Conservation (phyloP, 139 green algal species). For the Tetraselmis chui region DNA sequence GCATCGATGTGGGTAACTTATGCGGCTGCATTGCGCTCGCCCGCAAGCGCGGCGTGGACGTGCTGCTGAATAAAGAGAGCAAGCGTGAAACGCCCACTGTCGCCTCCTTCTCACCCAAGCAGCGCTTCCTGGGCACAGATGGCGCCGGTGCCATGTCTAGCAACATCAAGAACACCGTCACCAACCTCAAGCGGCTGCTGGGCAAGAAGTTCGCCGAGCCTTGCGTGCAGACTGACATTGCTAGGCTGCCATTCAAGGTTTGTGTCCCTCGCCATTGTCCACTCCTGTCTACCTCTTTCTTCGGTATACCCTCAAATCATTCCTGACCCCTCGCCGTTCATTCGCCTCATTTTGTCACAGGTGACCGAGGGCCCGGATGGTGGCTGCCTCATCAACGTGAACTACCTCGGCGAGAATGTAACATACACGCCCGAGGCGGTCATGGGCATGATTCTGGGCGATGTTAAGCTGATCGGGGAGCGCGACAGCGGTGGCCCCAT, state of each 20-base stretch:
- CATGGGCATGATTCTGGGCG: conserved; percentile 85
- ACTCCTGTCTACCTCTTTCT: too few relatives aligned
- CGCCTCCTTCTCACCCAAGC: conserved; percentile 81
- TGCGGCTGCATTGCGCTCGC: conserved; percentile 79
- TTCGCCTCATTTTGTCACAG: background rate
- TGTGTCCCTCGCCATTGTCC: too few relatives aligned
- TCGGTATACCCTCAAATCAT: too few relatives aligned
- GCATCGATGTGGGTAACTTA: conserved; percentile 89
- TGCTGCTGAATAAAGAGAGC: conserved; percentile 94
- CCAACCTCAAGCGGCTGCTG: conserved; percentile 89
- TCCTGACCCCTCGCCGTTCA: background rate
- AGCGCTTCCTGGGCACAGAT: conserved; percentile 78
- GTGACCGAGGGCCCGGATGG: conserved; percentile 67
- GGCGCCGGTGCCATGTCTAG: conserved; percentile 67
- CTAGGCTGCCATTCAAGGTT: conserved; percentile 58
- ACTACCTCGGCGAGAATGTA: conserved; percentile 49
- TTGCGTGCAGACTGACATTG: conserved; percentile 71
- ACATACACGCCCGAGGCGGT: conserved; percentile 59
- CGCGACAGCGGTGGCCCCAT: conserved; percentile 67
- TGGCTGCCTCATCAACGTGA: conserved; percentile 70
- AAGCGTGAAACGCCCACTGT: conserved; percentile 87
- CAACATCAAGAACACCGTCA: conserved; percentile 88
- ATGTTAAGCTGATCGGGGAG: conserved; percentile 87
- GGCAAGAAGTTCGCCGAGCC: conserved; percentile 83
- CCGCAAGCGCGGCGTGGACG: conserved; percentile 82